Base-by-base conservation (phyloP, 2,329 filamentous ascomycete genomes). In the Monilinia fructigena region DNA sequence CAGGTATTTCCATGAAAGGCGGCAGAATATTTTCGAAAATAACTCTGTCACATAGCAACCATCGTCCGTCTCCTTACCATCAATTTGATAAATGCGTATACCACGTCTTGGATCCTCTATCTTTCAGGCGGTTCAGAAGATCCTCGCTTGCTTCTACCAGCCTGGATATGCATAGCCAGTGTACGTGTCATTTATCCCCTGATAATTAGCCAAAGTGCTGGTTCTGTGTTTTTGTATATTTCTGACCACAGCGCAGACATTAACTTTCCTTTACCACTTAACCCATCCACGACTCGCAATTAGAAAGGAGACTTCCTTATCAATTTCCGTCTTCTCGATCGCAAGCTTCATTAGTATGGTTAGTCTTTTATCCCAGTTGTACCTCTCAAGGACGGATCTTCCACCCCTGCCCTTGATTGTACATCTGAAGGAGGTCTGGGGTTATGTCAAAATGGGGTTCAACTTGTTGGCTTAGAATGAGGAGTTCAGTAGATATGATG, bases 211-310 rank as follows among this genome's bases (percentile, higher is more conserved):
- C 18, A 55, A 55, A 38, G 53, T 28, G 47, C 63, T 66, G 31
- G 35, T 38, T 31, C 35, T 66, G 28, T 28, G 26, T 50, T 60
- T 42, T 47, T 50, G 10, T 59, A n/a, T 38, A 4, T 35, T 66
- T 28, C 58, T 66, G 23, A 66, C 38, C 28, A 45, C 20, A 5
- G 54, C 66, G n/a, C 72, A 90, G 87, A 89, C 87, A 53, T 79
- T 93, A 52, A 92, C 90, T 1, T 83, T 89, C 64, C 83, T 89
- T 71, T 93, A 93, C 78, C 90, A 93, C 76, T 82, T 90, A 68
- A 91, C 89, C 18, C 89, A 93, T 77, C 88, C 89, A 72, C 90
- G 90, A 74, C 89, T 92, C 75, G 91, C 88, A 74, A 93, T 93
- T 72, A 86, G 88, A 74, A 91, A 90, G 74, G 90, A 92, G 79